A percentile compares a stretch with the other conserved stretches of the same genome.
Conservation (phyloP, 495 filamentous ascomycete genomes). For the Penicillium robsamsonii region DNA sequence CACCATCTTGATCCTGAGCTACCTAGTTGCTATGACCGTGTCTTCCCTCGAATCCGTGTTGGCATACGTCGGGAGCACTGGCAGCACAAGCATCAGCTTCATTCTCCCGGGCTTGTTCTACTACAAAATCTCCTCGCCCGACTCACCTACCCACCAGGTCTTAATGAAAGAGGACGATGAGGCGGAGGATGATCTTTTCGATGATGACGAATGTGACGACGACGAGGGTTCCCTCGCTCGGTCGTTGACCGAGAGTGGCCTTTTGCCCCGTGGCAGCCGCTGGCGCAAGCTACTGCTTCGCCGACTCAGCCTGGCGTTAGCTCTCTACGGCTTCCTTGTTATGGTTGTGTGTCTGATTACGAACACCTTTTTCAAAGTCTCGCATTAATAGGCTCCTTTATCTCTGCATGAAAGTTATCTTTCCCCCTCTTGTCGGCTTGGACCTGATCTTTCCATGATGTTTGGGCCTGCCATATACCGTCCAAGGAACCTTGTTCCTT, state of each 20-base stretch:
- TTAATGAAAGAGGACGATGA: constrained; percentile 89
- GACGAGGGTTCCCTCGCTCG: constrained; percentile 34
- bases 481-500: not conserved
- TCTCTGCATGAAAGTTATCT: constrained; percentile 10
- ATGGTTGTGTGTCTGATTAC: constrained; percentile 87
- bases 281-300: constrained; percentile 64
- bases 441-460: constrained; percentile 21
- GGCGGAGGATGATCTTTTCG: constrained; percentile 39
- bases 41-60: constrained; percentile 85
- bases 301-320: constrained; percentile 69
- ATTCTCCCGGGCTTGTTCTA: constrained; percentile 96
- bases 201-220: constrained; percentile 45
- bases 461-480: constrained; percentile 22
- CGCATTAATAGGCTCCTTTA: constrained; percentile 38
- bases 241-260: constrained; percentile 43
- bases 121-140: constrained; percentile 91
- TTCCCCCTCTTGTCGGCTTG: constrained; percentile 18
- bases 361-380: constrained; percentile 71
- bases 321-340: constrained; percentile 78
- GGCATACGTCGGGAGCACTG: constrained; percentile 93
- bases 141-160: constrained; percentile 77
- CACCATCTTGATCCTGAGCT: constrained; percentile 76
- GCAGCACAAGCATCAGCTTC: constrained; percentile 91
- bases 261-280: constrained; percentile 51
- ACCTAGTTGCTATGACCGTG: constrained; percentile 85